These are phyloP conservation scores for Phanerodontia chrysosporium DNA, from an alignment of 768 basidiomycete genomes.

Conservation along the genomic window DNA sequence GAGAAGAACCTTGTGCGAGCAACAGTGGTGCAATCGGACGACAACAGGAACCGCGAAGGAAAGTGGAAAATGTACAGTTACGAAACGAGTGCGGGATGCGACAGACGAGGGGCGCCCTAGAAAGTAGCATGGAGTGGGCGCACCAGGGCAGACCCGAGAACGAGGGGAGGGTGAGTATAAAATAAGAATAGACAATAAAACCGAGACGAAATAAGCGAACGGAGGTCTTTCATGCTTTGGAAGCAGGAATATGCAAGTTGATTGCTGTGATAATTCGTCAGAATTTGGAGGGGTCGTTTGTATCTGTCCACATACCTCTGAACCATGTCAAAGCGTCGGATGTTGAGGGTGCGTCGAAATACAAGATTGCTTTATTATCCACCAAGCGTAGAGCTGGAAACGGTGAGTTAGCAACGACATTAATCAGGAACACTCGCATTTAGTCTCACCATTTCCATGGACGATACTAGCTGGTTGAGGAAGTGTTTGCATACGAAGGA, in stretches of 20 bases:
- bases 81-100: background rate
- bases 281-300: background rate
- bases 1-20: background rate
- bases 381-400: conserved; percentile 73
- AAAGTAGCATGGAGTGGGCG: background rate
- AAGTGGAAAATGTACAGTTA: background rate
- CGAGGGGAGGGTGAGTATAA: background rate
- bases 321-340: conserved; percentile 89
- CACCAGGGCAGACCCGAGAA: background rate
- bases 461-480: conserved; percentile 88
- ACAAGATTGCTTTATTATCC: conserved; percentile 88
- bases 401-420: background rate
- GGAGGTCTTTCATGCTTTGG: conserved; percentile 52
- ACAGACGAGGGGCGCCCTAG: background rate
- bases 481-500: conserved; percentile 90
- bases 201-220: background rate
- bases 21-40: background rate
- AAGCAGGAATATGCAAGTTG: conserved; percentile 83
- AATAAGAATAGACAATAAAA: background rate
- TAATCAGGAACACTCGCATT: background rate
- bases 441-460: conserved; percentile 69
- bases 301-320: conserved; percentile 53
- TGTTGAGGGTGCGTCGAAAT: conserved; percentile 81
- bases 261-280: conserved; percentile 50
- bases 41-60: background rate